Conservation (phyloP, 1,284 basidiomycete genomes). For the Cutaneotrichosporon dermatis region DNA sequence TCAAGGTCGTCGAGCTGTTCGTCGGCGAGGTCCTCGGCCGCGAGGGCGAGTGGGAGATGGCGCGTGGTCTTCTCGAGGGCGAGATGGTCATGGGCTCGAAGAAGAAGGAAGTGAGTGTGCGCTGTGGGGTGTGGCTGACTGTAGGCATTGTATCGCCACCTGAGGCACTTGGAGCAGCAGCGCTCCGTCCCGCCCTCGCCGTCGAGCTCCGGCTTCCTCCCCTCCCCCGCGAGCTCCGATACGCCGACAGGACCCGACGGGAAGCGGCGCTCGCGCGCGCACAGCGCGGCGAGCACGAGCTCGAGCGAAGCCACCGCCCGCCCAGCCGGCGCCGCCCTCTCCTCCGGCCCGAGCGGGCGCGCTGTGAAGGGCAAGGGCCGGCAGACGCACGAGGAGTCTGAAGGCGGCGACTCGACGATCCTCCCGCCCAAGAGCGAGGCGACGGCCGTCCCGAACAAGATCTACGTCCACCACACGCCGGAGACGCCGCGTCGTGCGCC, state of each 20-base stretch:
- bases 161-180: conserved; percentile 26
- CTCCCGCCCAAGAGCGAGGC: conserved; percentile 9
- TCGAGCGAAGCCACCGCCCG: conserved; percentile 18
- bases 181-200: conserved; percentile 19
- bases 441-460: conserved; percentile 8
- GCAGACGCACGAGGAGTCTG: background rate
- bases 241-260: conserved; percentile 15
- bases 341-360: background rate
- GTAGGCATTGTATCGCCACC: conserved; percentile 38
- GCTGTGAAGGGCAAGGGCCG: conserved; percentile 11
- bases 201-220: conserved; percentile 21
- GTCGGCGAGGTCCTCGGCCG: conserved; percentile 41
- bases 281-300: background rate
- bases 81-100: conserved; percentile 40
- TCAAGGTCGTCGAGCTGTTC: conserved; percentile 45
- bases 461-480: conserved; percentile 6
- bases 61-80: conserved; percentile 39
- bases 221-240: conserved; percentile 27
- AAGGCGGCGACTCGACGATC: conserved; percentile 11
- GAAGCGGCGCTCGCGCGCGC: conserved; percentile 6
- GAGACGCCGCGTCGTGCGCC: background rate
- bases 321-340: background rate
- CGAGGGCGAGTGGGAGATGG: conserved; percentile 47
- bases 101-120: conserved; percentile 41
- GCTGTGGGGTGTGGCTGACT: background rate